A percentile compares a stretch with the other conserved stretches of the same genome.
These are phyloP conservation scores for Spergularia azorica DNA, from an alignment of 179 eudicot species.

Conservation along the genomic window DNA sequence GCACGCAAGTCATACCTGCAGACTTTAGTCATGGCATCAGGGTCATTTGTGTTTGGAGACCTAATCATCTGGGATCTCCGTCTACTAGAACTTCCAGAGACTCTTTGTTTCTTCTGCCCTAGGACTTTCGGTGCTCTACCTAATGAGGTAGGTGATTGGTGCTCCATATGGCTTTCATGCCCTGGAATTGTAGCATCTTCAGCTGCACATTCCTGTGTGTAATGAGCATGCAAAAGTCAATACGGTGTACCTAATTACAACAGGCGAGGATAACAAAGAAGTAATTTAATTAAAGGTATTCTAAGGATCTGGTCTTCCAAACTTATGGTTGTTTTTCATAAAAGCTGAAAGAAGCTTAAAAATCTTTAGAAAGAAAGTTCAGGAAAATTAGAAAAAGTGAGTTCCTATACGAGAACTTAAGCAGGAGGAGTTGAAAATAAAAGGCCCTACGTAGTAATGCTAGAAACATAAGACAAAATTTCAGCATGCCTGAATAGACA, in stretches of 20 bases:
- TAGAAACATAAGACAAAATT: not conserved
- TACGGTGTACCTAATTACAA: not conserved
- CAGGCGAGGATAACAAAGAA: not conserved
- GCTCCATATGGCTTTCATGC: conserved; percentile 22
- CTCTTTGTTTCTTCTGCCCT: conserved; percentile 34
- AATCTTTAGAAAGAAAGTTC: not conserved
- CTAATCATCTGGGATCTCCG: conserved; percentile 48
- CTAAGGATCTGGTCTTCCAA: not conserved
- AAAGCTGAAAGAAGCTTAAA: not conserved
- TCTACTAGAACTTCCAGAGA: conserved; percentile 41
- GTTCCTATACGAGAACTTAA: not conserved
- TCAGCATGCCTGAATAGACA: not conserved
- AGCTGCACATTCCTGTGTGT: conserved; percentile 25
- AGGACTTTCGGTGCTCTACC: conserved; percentile 30
- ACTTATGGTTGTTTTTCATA: not conserved
- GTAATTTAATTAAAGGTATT: not conserved
- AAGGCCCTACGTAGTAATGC: not conserved
- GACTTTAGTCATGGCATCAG: conserved; percentile 30
- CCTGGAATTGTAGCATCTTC: conserved; percentile 22
- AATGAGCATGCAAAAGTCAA: conserved; percentile 14
- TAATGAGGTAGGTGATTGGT: conserved; percentile 26
- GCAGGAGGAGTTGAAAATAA: not conserved
- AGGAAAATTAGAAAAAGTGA: not conserved
- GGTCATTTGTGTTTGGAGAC: conserved; percentile 39
- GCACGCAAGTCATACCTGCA: conserved; percentile 27